These are phyloP conservation scores for Juncus effusus DNA, from an alignment of 176 grass and related monocot species.

Conservation along the genomic window DNA sequence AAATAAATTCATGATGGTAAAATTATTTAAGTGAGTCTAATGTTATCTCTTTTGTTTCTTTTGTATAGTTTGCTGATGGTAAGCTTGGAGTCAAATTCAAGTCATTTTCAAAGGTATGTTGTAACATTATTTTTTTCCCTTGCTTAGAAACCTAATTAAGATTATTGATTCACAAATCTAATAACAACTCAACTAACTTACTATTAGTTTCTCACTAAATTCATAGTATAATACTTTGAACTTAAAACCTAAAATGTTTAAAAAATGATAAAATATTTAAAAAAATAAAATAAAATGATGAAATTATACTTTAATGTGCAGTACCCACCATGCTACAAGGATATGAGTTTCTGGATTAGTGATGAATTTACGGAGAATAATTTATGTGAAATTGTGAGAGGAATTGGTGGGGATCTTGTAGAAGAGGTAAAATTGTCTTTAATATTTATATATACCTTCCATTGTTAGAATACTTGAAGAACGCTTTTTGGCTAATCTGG, in stretches of 20 bases:
- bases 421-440: constrained; percentile 62
- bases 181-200: background rate
- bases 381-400: constrained; percentile 96
- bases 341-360: constrained; percentile 99
- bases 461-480: too few relatives aligned
- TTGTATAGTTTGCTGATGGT: constrained; percentile 75
- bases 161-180: too few relatives aligned
- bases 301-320: constrained; percentile 31
- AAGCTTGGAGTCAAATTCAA: constrained; percentile 92
- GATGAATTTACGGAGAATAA: constrained; percentile 93
- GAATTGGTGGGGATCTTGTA: constrained; percentile 90
- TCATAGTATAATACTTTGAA: background rate
- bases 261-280: background rate
- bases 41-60: background rate
- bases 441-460: background rate
- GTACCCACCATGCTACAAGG: constrained; percentile 99
- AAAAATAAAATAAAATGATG: too few relatives aligned
- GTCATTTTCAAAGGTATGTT: constrained; percentile 86
- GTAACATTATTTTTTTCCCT: constrained; percentile 2
- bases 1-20: too few relatives aligned
- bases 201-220: background rate
- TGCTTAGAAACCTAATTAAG: too few relatives aligned
- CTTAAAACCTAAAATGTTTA: background rate
- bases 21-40: too few relatives aligned
- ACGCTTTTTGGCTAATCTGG: too few relatives aligned